Evolutionary conservation across 495 filamentous ascomycete genomes (phyloP).

Genomic region (Choiromyces venosus): DNA sequence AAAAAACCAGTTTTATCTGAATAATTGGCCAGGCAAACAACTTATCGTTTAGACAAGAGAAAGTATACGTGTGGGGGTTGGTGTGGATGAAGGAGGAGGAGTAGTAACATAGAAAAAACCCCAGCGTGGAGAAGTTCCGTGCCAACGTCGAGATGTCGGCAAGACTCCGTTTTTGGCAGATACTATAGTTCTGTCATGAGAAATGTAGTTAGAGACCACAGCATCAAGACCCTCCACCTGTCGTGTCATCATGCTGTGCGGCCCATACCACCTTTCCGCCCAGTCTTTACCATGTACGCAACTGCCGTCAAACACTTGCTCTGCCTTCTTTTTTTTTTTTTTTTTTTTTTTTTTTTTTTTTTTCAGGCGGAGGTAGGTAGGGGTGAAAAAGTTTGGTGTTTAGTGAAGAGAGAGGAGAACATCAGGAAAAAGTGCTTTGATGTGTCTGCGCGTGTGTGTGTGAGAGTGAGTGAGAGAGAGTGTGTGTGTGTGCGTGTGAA

Average conservation of each 20-base stretch:
- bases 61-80: background rate
- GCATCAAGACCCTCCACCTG: slow-evolving; percentile 18
- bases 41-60: slow-evolving; percentile 16
- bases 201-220: slow-evolving; percentile 18
- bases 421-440: background rate
- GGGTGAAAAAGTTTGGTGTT: background rate
- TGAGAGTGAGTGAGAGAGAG: background rate
- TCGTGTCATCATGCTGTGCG: slow-evolving; percentile 35
- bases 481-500: background rate
- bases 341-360: slow-evolving; percentile 22
- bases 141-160: slow-evolving; percentile 18
- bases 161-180: slow-evolving; percentile 11
- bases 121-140: slow-evolving; percentile 2
- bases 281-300: slow-evolving; percentile 18
- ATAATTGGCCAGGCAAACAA: slow-evolving; percentile 34
- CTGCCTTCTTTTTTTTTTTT: slow-evolving; percentile 22
- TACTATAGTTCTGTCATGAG: background rate
- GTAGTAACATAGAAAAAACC: background rate
- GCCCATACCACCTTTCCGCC: slow-evolving; percentile 14
- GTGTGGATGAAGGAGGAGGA: background rate
- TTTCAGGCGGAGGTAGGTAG: background rate
- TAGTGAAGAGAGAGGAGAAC: background rate
- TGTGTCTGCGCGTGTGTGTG: background rate
- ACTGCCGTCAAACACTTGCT: slow-evolving; percentile 30
- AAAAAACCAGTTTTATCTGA: slow-evolving; percentile 12